Evolutionary conservation across 2,329 filamentous ascomycete genomes (phyloP), one percentile per base, ranked within the genome.

Genomic region (Xylaria multiplex): DNA sequence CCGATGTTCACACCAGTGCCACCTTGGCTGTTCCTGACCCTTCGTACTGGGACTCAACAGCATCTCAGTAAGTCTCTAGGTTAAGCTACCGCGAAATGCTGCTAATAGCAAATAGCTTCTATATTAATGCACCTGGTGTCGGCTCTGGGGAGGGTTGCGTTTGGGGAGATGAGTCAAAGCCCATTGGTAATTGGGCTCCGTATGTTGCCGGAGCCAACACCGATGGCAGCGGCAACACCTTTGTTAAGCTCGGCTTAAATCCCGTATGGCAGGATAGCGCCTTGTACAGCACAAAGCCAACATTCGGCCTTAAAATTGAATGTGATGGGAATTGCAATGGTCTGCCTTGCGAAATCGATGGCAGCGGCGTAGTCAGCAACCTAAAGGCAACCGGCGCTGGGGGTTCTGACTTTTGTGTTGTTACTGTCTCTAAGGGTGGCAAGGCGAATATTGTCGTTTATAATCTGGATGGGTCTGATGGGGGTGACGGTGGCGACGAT

Each of bases 181-280:
- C 90, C 1, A 78, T 88, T 71, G 92, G 91, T 56, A 94, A 94
- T 81, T 94, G 92, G 92, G 83, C 86, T 57, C 88, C 91, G 2
- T 95, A 89, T 74, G 91, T 93, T 69, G 89, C 90, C 14, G 92
- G 92, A 65, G 89, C 90, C 63, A 94, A 94, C 79, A 89, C 88
- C 16, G 88, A 89, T 70, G 72, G 74, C 53, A 82, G 79, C 58
- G 92, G 91, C 57, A 79, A 86, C 67, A 93, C 91, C 1, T 94
- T 86, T 75, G 84, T 93, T 72, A 93, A 93, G 81, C 82, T 94
- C 59, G 91, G 88, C 61, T 91, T 89, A 85, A 94, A 94, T 78
- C 92, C 92, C 27, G 90, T 92, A 68, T 94, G 88, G 78, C 83
- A 89, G 71, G 73, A 83, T 72, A 79, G 86, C 69, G 57, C 82